Conservation (phyloP, 2,329 filamentous ascomycete genomes). For the Mycogone perniciosa region DNA sequence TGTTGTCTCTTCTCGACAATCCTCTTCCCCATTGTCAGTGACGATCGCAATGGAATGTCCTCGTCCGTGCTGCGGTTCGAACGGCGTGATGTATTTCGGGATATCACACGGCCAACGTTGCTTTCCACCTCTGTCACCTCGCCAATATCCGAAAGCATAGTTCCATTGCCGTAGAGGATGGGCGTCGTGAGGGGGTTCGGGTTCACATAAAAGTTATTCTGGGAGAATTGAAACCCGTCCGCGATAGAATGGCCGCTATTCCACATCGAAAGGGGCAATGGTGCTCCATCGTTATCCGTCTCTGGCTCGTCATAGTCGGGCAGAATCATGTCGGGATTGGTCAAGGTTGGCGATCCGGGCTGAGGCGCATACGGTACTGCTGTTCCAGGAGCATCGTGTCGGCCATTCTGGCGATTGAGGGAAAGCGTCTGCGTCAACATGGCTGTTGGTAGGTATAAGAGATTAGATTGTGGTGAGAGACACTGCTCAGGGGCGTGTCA, state of each 20-base stretch:
- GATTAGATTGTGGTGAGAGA: neutral
- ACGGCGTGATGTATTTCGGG: slow-evolving; percentile 31
- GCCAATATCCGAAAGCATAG: slow-evolving; percentile 61
- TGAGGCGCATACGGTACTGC: slow-evolving; percentile 37
- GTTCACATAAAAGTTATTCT: slow-evolving; percentile 33
- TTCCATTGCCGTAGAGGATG: slow-evolving; percentile 63
- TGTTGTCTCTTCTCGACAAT: slow-evolving; percentile 40
- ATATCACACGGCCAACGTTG: slow-evolving; percentile 37
- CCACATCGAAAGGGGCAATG: slow-evolving; percentile 48
- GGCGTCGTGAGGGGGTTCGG: slow-evolving; percentile 49
- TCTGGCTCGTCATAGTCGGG: slow-evolving; percentile 62
- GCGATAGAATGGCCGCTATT: slow-evolving; percentile 36
- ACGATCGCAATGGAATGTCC: slow-evolving; percentile 34
- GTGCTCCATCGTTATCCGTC: slow-evolving; percentile 45
- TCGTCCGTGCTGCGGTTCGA: slow-evolving; percentile 28
- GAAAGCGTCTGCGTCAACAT: slow-evolving; percentile 28
- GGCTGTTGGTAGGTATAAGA: slow-evolving; percentile 6
- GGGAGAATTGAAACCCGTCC: slow-evolving; percentile 38
- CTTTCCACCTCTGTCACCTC: slow-evolving; percentile 51
- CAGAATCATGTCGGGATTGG: slow-evolving; percentile 91
- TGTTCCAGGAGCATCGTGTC: slow-evolving; percentile 23
- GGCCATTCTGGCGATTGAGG: slow-evolving; percentile 22
- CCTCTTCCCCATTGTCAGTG: slow-evolving; percentile 40
- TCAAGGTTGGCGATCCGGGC: slow-evolving; percentile 76
- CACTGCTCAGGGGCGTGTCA: neutral